Conservation (phyloP, 345 rosid genomes). For the Chamaenerion angustifolium region DNA sequence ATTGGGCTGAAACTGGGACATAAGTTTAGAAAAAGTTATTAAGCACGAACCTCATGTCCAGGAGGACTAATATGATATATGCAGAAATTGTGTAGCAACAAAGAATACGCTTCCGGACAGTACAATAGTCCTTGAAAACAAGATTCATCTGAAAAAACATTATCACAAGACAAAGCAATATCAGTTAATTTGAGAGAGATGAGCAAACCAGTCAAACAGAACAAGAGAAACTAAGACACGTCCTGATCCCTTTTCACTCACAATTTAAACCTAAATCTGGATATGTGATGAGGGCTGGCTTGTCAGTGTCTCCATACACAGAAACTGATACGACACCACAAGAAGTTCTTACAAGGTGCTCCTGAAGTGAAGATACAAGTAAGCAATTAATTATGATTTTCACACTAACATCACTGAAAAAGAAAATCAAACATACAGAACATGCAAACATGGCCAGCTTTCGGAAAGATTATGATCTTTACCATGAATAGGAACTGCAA, state of each 20-base stretch:
- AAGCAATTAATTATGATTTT: neutral
- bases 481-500: constrained; percentile 7
- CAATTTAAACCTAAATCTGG: constrained; percentile 87
- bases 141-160: constrained; percentile 50
- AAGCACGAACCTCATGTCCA: constrained; percentile 80
- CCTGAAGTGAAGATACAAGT: constrained; percentile 40
- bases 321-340: constrained; percentile 61
- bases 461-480: too few species aligned
- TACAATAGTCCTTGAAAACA: constrained; percentile 85
- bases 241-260: constrained; percentile 18
- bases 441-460: neutral
- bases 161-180: neutral
- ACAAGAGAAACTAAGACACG: neutral
- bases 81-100: constrained; percentile 91
- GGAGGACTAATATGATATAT: constrained; percentile 94
- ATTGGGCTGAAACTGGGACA: neutral
- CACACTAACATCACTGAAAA: neutral
- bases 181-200: neutral
- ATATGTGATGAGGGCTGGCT: constrained; percentile 86
- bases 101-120: constrained; percentile 80
- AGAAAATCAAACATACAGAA: neutral
- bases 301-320: constrained; percentile 85
- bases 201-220: too few species aligned
- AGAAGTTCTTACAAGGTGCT: constrained; percentile 50
- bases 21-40: constrained; percentile 5